These are phyloP conservation scores for Amylocystis lapponica DNA, from an alignment of 768 basidiomycete genomes.

Conservation along the genomic window DNA sequence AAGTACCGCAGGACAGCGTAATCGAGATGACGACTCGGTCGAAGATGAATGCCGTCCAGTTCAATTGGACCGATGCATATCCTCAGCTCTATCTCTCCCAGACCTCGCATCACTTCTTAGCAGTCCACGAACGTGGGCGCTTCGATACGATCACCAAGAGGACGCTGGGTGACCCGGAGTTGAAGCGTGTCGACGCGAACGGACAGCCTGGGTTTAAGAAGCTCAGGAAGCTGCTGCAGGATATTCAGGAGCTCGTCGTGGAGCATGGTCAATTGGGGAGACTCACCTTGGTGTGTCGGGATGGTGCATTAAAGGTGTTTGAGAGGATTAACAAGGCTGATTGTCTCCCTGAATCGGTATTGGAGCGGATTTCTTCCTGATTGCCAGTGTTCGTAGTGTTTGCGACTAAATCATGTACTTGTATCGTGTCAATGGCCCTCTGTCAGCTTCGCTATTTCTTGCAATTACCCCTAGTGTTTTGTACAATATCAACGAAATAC, in stretches of 20 bases:
- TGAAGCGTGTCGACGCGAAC: constrained; percentile 17
- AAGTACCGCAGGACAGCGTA: constrained; percentile 31
- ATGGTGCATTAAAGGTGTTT: constrained; percentile 41
- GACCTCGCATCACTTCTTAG: constrained; percentile 56
- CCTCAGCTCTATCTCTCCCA: constrained; percentile 68
- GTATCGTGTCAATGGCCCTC: too few relatives aligned
- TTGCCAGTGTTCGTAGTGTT: too few relatives aligned
- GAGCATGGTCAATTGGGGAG: constrained; percentile 47
- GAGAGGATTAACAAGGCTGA: constrained; percentile 37
- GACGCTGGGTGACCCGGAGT: constrained; percentile 18
- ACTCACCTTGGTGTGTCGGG: constrained; percentile 49
- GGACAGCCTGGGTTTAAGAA: constrained; percentile 27
- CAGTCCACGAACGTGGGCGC: constrained; percentile 46
- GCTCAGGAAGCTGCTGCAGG: constrained; percentile 21
- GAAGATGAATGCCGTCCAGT: constrained; percentile 6
- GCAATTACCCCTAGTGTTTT: too few relatives aligned
- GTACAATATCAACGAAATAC: too few relatives aligned
- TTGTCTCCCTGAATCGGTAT: constrained; percentile 40
- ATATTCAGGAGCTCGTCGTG: constrained; percentile 43
- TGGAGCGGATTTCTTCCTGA: too few relatives aligned
- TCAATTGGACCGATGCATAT: constrained; percentile 56
- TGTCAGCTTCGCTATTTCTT: too few relatives aligned
- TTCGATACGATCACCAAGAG: constrained; percentile 48
- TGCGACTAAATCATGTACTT: too few relatives aligned
- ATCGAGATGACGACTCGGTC: constrained; percentile 25